Evolutionary conservation across 768 basidiomycete species (phyloP), one percentile per base, ranked within the genome.

Genomic region (Suillus subaureus): DNA sequence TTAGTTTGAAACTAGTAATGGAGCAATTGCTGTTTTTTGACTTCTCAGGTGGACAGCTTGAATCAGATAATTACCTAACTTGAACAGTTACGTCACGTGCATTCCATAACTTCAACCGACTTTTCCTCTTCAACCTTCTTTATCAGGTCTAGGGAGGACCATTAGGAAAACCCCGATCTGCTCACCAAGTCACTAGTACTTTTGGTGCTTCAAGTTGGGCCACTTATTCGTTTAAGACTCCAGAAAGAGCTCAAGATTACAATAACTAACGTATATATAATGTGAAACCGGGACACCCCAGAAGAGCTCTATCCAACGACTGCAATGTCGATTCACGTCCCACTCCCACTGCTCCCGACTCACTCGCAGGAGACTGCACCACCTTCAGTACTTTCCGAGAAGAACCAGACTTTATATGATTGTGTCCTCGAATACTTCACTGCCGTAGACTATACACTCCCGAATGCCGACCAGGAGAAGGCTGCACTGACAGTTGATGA

Each of bases 361-460:
- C 66, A 64, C 21, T 73, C 71, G 54, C 70, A 77, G 45, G 65
- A 55, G 33, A 13, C 74, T 31, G 70, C 76, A 35, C 78, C 81
- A 26, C 80, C 78, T 0, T 73, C 69, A 1, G 74, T 75, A 2
- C 74, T 89, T 26, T 78, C 80, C 2, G 76, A 80, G 15, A 75
- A 74, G 9, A 83, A 89, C 64, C 80, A 82, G 64, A 78, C 77
- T 64, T 80, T 85, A 77, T 84, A 85, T 65, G 75, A 84, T 47
- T 78, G 79, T 57, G 86, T 92, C 16, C 77, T 90, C 51, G 77
- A 75, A n/a, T 85, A 91, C 73, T 91, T 93, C 69, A 70, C 82
- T 21, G 72, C 76, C n/a, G 71, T 80, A 0, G 79, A 80, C 2
- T 91, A 90, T 72, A 75, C 69, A 6, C 72, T 91, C 35, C 85